A percentile compares a stretch with the other conserved stretches of the same genome.
Conservation (phyloP, 2,329 filamentous ascomycete species). For the Sclerotinia spermophila region DNA sequence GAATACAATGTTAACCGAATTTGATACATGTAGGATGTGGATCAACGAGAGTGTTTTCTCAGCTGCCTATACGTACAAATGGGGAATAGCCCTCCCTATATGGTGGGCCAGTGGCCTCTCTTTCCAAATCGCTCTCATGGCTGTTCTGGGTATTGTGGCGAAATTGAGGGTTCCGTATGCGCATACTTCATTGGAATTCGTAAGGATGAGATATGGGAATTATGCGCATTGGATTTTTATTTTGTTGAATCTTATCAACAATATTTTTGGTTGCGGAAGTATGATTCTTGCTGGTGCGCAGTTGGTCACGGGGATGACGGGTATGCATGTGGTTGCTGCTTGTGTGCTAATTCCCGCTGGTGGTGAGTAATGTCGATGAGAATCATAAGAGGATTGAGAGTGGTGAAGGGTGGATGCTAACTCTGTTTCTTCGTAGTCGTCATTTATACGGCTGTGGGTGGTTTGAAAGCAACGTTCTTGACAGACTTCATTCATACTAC, state of each 20-base stretch:
- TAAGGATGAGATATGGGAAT: conserved; percentile 46
- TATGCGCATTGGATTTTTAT: conserved; percentile 43
- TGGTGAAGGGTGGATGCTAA: not conserved
- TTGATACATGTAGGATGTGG: conserved; percentile 35
- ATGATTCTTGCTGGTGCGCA: conserved; percentile 47
- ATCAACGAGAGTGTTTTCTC: conserved; percentile 44
- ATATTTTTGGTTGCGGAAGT: conserved; percentile 44
- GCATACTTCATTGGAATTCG: conserved; percentile 49
- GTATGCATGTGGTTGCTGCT: conserved; percentile 29
- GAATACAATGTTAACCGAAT: not conserved
- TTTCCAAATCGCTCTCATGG: conserved; percentile 50
- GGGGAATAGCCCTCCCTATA: conserved; percentile 58
- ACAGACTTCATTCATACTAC: conserved; percentile 41
- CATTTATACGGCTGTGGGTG: conserved; percentile 25
- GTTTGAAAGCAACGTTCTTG: conserved; percentile 27
- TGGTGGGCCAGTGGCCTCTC: conserved; percentile 52
- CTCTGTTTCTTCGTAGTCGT: conserved; percentile 28
- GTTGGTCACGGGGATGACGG: conserved; percentile 30
- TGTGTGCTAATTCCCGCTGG: conserved; percentile 25
- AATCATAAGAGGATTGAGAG: not conserved
- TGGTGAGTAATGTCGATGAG: conserved; percentile 21
- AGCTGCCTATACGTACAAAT: conserved; percentile 57
- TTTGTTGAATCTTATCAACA: conserved; percentile 42
- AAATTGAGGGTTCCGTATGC: conserved; percentile 50
- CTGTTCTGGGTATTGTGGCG: conserved; percentile 45